Conservation (phyloP, 805 yeast genomes). For the Teunomyces panamensis region DNA sequence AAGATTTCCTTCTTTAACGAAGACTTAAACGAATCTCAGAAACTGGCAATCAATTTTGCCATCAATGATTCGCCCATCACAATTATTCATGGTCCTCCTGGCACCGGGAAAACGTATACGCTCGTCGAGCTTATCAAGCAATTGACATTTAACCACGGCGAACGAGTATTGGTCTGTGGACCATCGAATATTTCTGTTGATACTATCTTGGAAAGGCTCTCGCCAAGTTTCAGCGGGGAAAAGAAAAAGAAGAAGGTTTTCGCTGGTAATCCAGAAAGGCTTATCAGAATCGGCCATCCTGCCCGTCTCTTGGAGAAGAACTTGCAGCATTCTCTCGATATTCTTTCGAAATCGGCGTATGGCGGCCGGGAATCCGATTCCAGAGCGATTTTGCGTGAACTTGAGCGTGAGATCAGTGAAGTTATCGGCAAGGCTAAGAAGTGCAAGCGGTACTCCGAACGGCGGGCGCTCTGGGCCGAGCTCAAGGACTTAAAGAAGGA, state of each 20-base stretch:
- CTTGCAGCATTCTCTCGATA: constrained; percentile 71
- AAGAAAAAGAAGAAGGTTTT: constrained; percentile 34
- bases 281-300: constrained; percentile 92
- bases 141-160: constrained; percentile 42
- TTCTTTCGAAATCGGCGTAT: constrained; percentile 57
- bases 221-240: constrained; percentile 21
- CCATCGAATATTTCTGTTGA: constrained; percentile 94
- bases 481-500: constrained; percentile 71
- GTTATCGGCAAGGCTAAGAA: constrained; percentile 58
- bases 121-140: constrained; percentile 79
- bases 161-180: constrained; percentile 80
- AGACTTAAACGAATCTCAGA: constrained; percentile 66
- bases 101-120: constrained; percentile 82
- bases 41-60: constrained; percentile 66
- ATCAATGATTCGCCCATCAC: constrained; percentile 51
- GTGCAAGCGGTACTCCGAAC: constrained; percentile 59
- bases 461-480: constrained; percentile 65
- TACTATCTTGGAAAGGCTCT: constrained; percentile 77
- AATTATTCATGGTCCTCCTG: constrained; percentile 79
- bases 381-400: constrained; percentile 56
- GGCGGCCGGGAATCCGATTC: constrained; percentile 37
- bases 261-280: constrained; percentile 20
- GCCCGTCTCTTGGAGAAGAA: constrained; percentile 70
- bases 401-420: constrained; percentile 65
- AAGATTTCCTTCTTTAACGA: constrained; percentile 37